Evolutionary conservation across 177 flowering plant species (phyloP), one percentile per base, ranked within the genome.

Genomic region (Vitis hybrid): DNA sequence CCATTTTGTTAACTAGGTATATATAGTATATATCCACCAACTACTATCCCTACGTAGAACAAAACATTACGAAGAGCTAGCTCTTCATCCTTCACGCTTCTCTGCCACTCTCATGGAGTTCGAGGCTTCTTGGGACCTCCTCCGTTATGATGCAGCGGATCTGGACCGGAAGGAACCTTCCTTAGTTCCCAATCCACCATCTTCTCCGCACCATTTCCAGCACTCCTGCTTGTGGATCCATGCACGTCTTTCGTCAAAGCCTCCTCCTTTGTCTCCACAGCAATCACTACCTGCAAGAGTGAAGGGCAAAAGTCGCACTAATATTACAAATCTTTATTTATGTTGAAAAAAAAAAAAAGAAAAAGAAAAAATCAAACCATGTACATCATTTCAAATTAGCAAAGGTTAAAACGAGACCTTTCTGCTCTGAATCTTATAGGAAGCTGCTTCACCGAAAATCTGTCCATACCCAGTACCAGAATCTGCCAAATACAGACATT

Each of bases 91-190:
- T 23, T 23, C 26, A 23, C 26, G 0, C 26, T 6, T 5, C 45
- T 34, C 45, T 6, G 7, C 6, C 6, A 5, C 45, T 34, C 45
- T 64, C 56, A 69, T 15, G 71, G 83, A 58, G 72, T 82, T 5
- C 76, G 70, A 12, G 90, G 90, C 75, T 83, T 81, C 74, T 74
- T 80, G 5, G 90, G 88, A 69, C 67, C 66, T 1, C 48, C 73
- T 4, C 83, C 81, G 62, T 84, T 75, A 34, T 86, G 90, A 69
- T 86, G 90, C 75, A 85, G 61, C 23, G 90, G 90, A 56, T 86
- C 84, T 1, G 90, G 90, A 7, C 90, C 90, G 2, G 90, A 78
- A 0, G 90, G 90, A 30, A 82, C 90, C 54, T 32, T 59, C 72
- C 90, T 78, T 32, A 86, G 21, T 68, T 81, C 81, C 76, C 75